Evolutionary conservation across 1,284 basidiomycete genomes (phyloP).

Genomic region (Cutaneotrichosporon daszewskae): DNA sequence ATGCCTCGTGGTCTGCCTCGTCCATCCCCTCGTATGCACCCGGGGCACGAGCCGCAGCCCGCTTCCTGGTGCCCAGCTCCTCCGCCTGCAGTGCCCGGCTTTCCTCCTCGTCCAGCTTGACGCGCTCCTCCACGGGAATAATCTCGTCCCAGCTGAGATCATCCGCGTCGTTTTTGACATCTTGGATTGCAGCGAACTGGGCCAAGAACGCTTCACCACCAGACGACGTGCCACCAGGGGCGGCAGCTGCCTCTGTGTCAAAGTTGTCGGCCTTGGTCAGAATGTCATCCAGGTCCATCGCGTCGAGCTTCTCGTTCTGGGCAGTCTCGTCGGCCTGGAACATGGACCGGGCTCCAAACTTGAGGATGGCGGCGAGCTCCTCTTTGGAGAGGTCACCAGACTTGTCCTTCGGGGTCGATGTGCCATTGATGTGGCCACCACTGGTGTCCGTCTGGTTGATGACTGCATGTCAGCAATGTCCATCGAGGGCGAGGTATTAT

Average conservation of each 20-base stretch:
- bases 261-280: conserved; percentile 94
- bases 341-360: conserved; percentile 98
- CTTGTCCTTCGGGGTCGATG: conserved; percentile 69
- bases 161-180: conserved; percentile 71
- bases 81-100: conserved; percentile 49
- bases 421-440: conserved; percentile 85
- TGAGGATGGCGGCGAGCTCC: conserved; percentile 95
- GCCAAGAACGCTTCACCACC: conserved; percentile 96
- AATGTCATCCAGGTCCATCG: conserved; percentile 99
- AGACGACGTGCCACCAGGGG: conserved; percentile 74
- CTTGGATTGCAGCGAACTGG: conserved; percentile 91
- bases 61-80: conserved; percentile 59
- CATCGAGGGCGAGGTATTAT: neutral
- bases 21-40: conserved; percentile 86
- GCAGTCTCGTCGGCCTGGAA: conserved; percentile 92
- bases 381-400: conserved; percentile 87
- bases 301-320: conserved; percentile 93
- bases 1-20: conserved; percentile 60
- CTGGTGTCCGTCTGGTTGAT: conserved; percentile 99
- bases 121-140: conserved; percentile 87
- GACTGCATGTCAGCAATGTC: conserved; percentile 53
- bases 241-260: conserved; percentile 85
- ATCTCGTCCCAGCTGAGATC: conserved; percentile 99
- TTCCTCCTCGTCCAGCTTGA: conserved; percentile 77
- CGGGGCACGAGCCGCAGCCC: conserved; percentile 65